Evolutionary conservation across 352 stramenopile genomes (phyloP).

Genomic region (Phytopythium aichiense): DNA sequence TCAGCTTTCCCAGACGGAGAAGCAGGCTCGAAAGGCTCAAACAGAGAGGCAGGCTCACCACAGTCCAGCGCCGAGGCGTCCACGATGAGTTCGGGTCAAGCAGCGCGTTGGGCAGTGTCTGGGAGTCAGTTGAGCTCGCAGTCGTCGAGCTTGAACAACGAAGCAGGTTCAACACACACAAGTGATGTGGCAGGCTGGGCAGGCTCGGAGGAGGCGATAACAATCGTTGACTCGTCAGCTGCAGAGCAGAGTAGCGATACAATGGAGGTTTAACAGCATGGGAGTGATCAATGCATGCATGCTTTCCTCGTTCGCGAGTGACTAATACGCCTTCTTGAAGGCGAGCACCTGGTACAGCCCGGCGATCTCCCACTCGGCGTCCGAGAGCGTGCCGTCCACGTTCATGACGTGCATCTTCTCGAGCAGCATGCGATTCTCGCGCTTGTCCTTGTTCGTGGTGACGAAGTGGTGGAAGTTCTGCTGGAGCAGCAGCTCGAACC

Average conservation of each 20-base stretch:
- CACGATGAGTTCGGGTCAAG: background rate
- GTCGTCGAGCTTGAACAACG: background rate
- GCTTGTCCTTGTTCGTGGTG: constrained; percentile 61
- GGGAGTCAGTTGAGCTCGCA: background rate
- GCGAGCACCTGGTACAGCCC: constrained; percentile 83
- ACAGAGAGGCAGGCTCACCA: background rate
- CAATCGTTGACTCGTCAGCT: constrained; percentile 5
- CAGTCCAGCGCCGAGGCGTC: background rate
- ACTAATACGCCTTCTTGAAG: constrained; percentile 81
- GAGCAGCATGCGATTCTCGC: constrained; percentile 61
- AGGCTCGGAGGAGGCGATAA: background rate
- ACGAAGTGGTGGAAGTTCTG: constrained; percentile 87
- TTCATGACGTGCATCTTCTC: constrained; percentile 89
- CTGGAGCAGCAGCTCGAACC: constrained; percentile 78
- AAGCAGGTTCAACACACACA: background rate
- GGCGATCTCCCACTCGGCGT: constrained; percentile 85
- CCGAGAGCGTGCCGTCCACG: constrained; percentile 75
- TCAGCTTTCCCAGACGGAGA: background rate
- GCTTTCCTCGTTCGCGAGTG: background rate
- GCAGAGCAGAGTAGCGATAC: background rate
- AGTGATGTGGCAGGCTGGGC: background rate
- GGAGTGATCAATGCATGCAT: background rate
- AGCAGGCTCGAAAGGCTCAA: background rate
- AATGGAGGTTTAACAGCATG: background rate
- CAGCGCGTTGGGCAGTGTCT: background rate